Percentiles rank a stretch among this genome's conserved stretches.
Evolutionary conservation across 2,329 filamentous ascomycete genomes (phyloP).

Genomic region (Lizonia empirigonia): DNA sequence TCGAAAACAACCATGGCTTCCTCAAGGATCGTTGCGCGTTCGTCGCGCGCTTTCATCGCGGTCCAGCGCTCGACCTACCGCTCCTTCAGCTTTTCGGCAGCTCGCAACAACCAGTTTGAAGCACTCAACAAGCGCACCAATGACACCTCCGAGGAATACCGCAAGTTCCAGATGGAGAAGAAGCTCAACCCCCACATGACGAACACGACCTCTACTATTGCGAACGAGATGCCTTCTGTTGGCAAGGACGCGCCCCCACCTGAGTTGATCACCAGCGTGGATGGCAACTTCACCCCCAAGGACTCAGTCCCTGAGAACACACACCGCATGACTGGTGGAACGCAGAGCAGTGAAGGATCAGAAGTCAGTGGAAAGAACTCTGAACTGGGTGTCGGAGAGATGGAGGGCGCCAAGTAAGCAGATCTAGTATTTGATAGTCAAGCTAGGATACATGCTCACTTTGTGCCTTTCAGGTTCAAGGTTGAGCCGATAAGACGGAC

Average conservation of each 20-base stretch:
- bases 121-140: conserved; percentile 57
- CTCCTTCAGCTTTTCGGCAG: conserved; percentile 47
- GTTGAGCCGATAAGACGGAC: conserved; percentile 86
- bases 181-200: conserved; percentile 66
- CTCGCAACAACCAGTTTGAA: conserved; percentile 47
- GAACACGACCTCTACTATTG: conserved; percentile 67
- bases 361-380: conserved; percentile 36
- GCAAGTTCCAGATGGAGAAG: conserved; percentile 63
- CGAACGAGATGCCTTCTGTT: conserved; percentile 66
- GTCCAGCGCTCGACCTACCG: conserved; percentile 41
- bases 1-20: conserved; percentile 51
- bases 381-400: conserved; percentile 41
- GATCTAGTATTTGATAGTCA: conserved; percentile 72
- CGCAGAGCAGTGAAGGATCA: conserved; percentile 57
- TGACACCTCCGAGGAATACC: conserved; percentile 60
- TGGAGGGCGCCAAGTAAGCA: conserved; percentile 51
- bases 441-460: conserved; percentile 68
- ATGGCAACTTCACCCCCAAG: conserved; percentile 62
- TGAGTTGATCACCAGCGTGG: conserved; percentile 63
- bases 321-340: conserved; percentile 68
- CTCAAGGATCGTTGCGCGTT: conserved; percentile 53
- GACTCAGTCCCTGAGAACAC: conserved; percentile 67
- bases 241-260: conserved; percentile 64
- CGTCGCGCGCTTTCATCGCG: conserved; percentile 50
- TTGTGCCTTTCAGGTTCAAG: conserved; percentile 70